phyloP scores from a whole-genome alignment of 805 yeast genomes.

The Tetrapisispora fleetii region DNA sequence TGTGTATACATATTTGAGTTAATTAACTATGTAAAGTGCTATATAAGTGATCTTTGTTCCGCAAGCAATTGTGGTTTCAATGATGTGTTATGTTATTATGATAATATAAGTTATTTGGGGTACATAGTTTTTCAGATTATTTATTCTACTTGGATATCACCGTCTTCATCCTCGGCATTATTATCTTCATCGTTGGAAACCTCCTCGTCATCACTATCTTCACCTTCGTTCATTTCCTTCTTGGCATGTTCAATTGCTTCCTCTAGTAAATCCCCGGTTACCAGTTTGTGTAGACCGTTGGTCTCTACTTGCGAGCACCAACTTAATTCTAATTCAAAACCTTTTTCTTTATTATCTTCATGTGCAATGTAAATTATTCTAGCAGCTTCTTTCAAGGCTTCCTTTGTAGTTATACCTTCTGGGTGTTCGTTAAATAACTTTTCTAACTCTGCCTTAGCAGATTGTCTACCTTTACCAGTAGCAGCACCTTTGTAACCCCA shows the following conservation, averaged over 20 bases:
- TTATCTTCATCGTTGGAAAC: constrained; percentile 5
- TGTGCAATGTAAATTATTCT: constrained; percentile 88
- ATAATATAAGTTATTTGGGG: constrained; percentile 1
- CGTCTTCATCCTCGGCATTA: constrained; percentile 8
- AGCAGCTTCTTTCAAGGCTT: constrained; percentile 91
- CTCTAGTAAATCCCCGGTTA: constrained; percentile 67
- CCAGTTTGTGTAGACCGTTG: constrained; percentile 65
- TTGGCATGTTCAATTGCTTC: constrained; percentile 82
- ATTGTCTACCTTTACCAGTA: constrained; percentile 95
- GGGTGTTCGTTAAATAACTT: constrained; percentile 42
- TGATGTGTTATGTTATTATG: neutral
- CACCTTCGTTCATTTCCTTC: constrained; percentile 30
- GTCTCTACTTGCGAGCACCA: constrained; percentile 80
- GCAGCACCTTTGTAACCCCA: constrained; percentile 99
- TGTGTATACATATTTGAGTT: too few species aligned
- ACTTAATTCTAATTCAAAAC: constrained; percentile 86
- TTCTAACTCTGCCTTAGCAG: constrained; percentile 95
- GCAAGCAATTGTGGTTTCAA: neutral
- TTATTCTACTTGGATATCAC: constrained; percentile 9
- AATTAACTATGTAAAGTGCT: too few species aligned
- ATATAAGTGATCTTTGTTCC: neutral
- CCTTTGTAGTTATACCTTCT: constrained; percentile 54
- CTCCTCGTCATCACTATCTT: constrained; percentile 17
- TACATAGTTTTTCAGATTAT: neutral
- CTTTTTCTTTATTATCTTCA: constrained; percentile 96